Base-by-base conservation (phyloP, 148 eudicot species). In the Chenopodium album region DNA sequence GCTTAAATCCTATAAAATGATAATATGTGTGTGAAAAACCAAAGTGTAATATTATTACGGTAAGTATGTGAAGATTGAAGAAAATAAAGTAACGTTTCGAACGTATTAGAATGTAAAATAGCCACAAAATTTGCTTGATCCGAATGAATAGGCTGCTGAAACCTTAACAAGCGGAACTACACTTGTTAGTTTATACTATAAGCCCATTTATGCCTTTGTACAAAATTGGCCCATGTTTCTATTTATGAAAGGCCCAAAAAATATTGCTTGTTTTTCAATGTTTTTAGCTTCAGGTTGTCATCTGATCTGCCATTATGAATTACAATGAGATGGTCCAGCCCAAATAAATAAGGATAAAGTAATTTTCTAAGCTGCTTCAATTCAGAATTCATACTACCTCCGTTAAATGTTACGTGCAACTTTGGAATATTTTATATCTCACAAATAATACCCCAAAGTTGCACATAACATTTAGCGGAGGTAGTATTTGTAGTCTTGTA, bases 121-220 rank as follows among this genome's bases (percentile, higher is more conserved):
- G 46, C 34, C 72, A 73, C 0, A 6, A 29, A 59, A 79, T 37
- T 31, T 66, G 79, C 34, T 75, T 79, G 82, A 79, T 84, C 79
- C 85, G 52, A 68, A n/a, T 75, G 19, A 79, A 74, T 70, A 67
- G 85, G 85, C 62, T 60, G 22, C 29, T 37, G 14, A 16, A 23
- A 63, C 54, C 19, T 59, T 59, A 29, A 46, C 6, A 8, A 0
- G 13, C 32, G 79, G 69, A 67, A 52, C 16, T 10, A 50, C 23
- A 37, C 20, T 34, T 34, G 22, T 31, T 29, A 19, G 17, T 8
- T 29, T 31, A 14, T 52, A 9, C 60, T 54, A 4, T 9, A 3
- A 32, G 50, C 52, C 52, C 72, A 29, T 14, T 60, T 74, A 1
- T 12, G 37, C 7, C 9, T 10, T 17, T 17, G 28, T 16, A 0